Conservation (phyloP, 1,284 basidiomycete species). For the Porogramme epimiltina region DNA sequence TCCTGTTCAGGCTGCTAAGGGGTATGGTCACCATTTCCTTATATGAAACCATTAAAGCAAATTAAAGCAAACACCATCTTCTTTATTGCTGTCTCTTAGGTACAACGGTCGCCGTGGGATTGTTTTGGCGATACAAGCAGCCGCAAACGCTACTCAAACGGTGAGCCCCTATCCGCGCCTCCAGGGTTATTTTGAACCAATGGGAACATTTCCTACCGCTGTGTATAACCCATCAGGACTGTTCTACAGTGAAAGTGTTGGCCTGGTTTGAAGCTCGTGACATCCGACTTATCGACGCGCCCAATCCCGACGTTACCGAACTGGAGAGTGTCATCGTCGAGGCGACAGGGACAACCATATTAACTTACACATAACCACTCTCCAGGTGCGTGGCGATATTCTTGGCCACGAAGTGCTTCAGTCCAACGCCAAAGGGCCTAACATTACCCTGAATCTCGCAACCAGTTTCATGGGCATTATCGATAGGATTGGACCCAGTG, state of each 20-base stretch:
- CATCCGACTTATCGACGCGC: constrained; percentile 56
- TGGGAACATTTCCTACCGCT: constrained; percentile 46
- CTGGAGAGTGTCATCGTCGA: constrained; percentile 67
- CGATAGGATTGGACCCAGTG: constrained; percentile 64
- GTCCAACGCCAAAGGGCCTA: background rate
- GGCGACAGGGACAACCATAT: constrained; percentile 73
- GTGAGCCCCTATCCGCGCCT: too few species aligned
- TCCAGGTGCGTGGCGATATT: constrained; percentile 77
- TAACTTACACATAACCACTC: constrained; percentile 63
- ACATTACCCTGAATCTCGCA: background rate
- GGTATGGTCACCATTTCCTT: too few species aligned
- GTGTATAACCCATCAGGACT: constrained; percentile 45
- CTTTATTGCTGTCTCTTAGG: too few species aligned
- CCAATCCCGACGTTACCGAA: constrained; percentile 69
- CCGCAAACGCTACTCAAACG: too few species aligned
- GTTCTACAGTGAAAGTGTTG: constrained; percentile 66
- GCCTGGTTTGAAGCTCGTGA: constrained; percentile 68
- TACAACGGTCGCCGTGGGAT: too few species aligned
- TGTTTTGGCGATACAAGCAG: too few species aligned
- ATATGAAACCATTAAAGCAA: too few species aligned
- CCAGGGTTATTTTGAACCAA: too few species aligned
- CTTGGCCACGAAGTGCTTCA: constrained; percentile 66
- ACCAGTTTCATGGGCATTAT: constrained; percentile 69
- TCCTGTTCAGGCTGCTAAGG: too few species aligned
- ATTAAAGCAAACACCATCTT: too few species aligned